Evolutionary conservation across 768 basidiomycete species (phyloP).

Genomic region (Coprinellus aureogranulatus): DNA sequence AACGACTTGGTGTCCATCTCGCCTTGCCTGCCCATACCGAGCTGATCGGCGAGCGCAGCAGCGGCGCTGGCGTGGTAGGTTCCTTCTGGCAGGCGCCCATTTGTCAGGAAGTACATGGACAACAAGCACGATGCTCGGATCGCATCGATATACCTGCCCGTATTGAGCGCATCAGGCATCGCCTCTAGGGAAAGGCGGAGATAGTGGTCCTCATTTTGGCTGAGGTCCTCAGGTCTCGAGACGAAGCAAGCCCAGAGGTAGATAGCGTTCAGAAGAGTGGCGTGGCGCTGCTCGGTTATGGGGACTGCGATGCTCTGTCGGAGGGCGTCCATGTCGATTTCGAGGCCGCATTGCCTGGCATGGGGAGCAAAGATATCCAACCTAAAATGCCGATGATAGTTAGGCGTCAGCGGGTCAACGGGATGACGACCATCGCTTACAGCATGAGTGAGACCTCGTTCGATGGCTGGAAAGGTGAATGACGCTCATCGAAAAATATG

Average conservation of each 20-base stretch:
- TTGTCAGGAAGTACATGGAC: slow-evolving; percentile 73
- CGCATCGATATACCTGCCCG: slow-evolving; percentile 60
- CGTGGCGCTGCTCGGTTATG: slow-evolving; percentile 62
- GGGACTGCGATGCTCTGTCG: slow-evolving; percentile 58
- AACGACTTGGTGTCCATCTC: slow-evolving; percentile 53
- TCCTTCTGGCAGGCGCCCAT: slow-evolving; percentile 75
- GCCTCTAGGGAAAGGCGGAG: slow-evolving; percentile 61
- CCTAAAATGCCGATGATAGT: slow-evolving; percentile 35
- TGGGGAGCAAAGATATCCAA: slow-evolving; percentile 75
- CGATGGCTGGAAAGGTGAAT: slow-evolving; percentile 46
- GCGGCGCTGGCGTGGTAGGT: slow-evolving; percentile 76
- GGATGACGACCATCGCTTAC: slow-evolving; percentile 37
- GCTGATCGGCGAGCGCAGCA: slow-evolving; percentile 69
- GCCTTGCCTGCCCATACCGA: slow-evolving; percentile 49
- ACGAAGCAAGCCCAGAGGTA: slow-evolving; percentile 84
- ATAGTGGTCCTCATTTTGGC: slow-evolving; percentile 72
- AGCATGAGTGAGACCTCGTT: slow-evolving; percentile 65
- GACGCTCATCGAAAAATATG: slow-evolving; percentile 51
- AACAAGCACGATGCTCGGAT: slow-evolving; percentile 76
- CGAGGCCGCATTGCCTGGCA: slow-evolving; percentile 71
- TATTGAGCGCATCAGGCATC: slow-evolving; percentile 61
- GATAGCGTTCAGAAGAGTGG: slow-evolving; percentile 75
- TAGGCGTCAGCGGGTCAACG: slow-evolving; percentile 8
- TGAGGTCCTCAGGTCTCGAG: slow-evolving; percentile 66
- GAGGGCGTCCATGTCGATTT: slow-evolving; percentile 64